Evolutionary conservation across 352 stramenopile species (phyloP).

Genomic region (Phytophthora tentaculata): DNA sequence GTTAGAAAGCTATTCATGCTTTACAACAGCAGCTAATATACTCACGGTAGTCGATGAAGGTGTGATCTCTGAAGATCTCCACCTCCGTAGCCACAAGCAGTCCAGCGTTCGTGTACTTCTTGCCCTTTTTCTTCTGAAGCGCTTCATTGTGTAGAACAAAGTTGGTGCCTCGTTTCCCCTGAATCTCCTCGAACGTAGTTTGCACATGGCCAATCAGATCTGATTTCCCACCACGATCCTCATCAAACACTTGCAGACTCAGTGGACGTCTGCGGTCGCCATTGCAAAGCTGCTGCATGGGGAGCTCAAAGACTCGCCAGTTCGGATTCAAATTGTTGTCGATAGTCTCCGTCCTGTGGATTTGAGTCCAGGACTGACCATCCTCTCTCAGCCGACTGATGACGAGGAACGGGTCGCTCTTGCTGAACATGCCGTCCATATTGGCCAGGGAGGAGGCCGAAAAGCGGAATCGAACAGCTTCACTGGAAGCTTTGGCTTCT

Average conservation of each 20-base stretch:
- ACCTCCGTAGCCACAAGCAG: conserved; percentile 48
- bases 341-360: conserved; percentile 74
- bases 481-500: conserved; percentile 54
- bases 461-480: conserved; percentile 59
- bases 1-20: too few species aligned
- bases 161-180: conserved; percentile 56
- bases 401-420: conserved; percentile 68
- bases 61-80: conserved; percentile 52
- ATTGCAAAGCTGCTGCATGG: conserved; percentile 80
- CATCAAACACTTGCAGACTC: conserved; percentile 82
- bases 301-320: conserved; percentile 62
- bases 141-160: conserved; percentile 64
- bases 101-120: conserved; percentile 75
- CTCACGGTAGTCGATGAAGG: conserved; percentile 70
- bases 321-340: conserved; percentile 79
- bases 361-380: conserved; percentile 53
- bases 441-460: conserved; percentile 54
- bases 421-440: conserved; percentile 72
- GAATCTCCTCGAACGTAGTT: conserved; percentile 68
- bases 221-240: conserved; percentile 67
- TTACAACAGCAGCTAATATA: conserved; percentile 7
- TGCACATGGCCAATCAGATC: conserved; percentile 75
- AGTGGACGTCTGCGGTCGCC: conserved; percentile 73
- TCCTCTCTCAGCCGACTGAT: conserved; percentile 66
- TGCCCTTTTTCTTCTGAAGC: conserved; percentile 66